Conservation (phyloP, 1,139 yeast genomes). For the Hyphopichia wangnamkhiaoensis region DNA sequence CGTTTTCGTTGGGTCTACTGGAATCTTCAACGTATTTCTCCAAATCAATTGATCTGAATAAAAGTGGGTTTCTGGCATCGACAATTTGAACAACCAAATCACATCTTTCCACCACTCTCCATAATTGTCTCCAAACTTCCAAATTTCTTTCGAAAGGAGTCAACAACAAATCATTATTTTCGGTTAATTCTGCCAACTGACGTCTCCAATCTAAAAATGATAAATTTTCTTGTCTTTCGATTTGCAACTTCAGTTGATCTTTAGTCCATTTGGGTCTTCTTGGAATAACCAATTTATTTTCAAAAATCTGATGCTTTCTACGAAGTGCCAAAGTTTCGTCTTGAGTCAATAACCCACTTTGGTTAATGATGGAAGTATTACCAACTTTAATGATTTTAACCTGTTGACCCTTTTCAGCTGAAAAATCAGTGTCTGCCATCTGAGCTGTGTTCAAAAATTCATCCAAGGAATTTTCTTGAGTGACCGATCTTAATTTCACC, state of each 20-base stretch:
- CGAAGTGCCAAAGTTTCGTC: constrained; percentile 69
- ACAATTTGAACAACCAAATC: constrained; percentile 96
- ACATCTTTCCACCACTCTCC: constrained; percentile 97
- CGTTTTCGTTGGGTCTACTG: constrained; percentile 47
- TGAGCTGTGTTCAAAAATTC: constrained; percentile 95
- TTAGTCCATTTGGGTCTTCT: constrained; percentile 87
- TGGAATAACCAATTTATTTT: constrained; percentile 86
- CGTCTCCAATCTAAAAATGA: constrained; percentile 95
- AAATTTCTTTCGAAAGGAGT: constrained; percentile 97
- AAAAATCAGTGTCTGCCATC: constrained; percentile 92
- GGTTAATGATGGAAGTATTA: constrained; percentile 51
- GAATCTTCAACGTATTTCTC: constrained; percentile 80
- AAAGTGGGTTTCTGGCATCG: constrained; percentile 92
- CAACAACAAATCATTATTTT: constrained; percentile 74
- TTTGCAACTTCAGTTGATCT: constrained; percentile 68
- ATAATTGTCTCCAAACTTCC: constrained; percentile 97
- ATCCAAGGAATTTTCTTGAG: constrained; percentile 92
- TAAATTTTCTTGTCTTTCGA: constrained; percentile 86
- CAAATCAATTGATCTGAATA: constrained; percentile 87
- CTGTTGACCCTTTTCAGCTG: constrained; percentile 83
- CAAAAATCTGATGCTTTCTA: constrained; percentile 70
- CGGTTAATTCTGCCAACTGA: constrained; percentile 80
- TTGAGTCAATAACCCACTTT: constrained; percentile 54
- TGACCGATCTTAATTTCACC: constrained; percentile 89
- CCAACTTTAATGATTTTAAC: constrained; percentile 83